Base-by-base conservation (phyloP, 176 grass and related monocot species). In the Oryza nivara region DNA sequence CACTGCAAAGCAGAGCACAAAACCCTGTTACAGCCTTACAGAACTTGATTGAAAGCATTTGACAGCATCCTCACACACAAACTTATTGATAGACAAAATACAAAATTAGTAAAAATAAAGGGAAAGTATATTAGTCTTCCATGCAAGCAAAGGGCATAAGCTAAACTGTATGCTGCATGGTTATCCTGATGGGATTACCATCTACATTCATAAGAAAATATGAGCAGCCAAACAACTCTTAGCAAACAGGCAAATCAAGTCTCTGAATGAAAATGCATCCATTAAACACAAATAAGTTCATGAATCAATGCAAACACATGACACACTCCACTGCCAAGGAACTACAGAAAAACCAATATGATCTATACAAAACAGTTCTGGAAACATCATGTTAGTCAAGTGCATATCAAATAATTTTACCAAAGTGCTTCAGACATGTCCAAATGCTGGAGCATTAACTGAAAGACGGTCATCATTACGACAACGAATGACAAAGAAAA, bases 1-100 rank as follows among this genome's bases (percentile, higher is more conserved):
- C 92, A 44, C 97, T 94, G 84, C 43, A 80, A 81, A 85, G 49
- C 9, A 81, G 25, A 49, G 65, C 35, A 91, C 17, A 12, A 25
- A 43, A 76, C 14, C 26, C 35, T 36, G 76, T 84, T 70, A 69
- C 10, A 19, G 19, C 26, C 8, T 49, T 23, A 15, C 0, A 22
- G 0, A 72, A 48, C 54, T 23, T 20, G 30, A 12, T 81, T 54
- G 1, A 17, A 23, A 65, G 9, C n/a, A 72, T 48, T 46, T 9
- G 26, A 26, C 3, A 63, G 35, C 19, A 20, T 26, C 52, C 5
- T 22, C 0, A 70, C n/a, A 82, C 49, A 83, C 3, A 0, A 28
- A 38, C 13, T 28, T 15, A 51, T 20, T 11, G n/a, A 58, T 11
- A 35, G 28, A 11, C 2, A 6, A 17, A 48, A 40, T n/a, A n/a